These are phyloP conservation scores for Phytophthora pistaciae DNA, from an alignment of 352 stramenopile species.

Conservation along the genomic window DNA sequence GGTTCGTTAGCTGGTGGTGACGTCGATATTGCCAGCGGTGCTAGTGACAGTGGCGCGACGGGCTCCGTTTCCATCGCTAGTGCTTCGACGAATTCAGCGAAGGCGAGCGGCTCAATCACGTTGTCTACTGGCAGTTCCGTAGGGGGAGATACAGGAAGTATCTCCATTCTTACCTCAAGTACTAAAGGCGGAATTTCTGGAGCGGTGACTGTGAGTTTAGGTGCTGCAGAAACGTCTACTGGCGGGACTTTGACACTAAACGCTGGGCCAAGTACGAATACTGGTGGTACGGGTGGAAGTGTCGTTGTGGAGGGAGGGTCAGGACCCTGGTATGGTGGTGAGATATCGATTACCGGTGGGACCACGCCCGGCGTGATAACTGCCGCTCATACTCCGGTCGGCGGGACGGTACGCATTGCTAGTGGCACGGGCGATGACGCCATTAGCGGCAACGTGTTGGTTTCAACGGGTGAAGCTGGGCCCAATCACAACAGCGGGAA, in stretches of 20 bases:
- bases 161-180: constrained; percentile 36
- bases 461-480: constrained; percentile 24
- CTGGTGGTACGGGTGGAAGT: constrained; percentile 34
- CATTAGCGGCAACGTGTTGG: constrained; percentile 31
- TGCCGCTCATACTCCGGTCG: background rate
- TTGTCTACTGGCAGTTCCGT: constrained; percentile 39
- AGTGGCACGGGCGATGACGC: constrained; percentile 34
- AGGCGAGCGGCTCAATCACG: constrained; percentile 38
- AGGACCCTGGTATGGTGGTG: constrained; percentile 27
- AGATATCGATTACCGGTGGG: constrained; percentile 40
- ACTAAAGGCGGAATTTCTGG: constrained; percentile 42
- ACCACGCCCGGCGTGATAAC: background rate
- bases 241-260: constrained; percentile 38
- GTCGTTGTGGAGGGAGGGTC: constrained; percentile 30
- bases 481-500: constrained; percentile 24
- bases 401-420: constrained; percentile 31
- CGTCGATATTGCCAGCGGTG: constrained; percentile 33
- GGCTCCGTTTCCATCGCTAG: constrained; percentile 37
- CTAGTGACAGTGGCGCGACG: constrained; percentile 27
- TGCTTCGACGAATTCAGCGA: constrained; percentile 29
- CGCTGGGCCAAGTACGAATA: constrained; percentile 32
- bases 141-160: constrained; percentile 40
- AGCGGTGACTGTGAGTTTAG: constrained; percentile 39
- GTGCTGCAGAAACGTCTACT: constrained; percentile 24
- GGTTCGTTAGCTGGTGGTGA: constrained; percentile 23